Percentiles rank a stretch among this genome's conserved stretches.
Conservation (phyloP, 2,329 filamentous ascomycete genomes). For the Cadophora malorum region DNA sequence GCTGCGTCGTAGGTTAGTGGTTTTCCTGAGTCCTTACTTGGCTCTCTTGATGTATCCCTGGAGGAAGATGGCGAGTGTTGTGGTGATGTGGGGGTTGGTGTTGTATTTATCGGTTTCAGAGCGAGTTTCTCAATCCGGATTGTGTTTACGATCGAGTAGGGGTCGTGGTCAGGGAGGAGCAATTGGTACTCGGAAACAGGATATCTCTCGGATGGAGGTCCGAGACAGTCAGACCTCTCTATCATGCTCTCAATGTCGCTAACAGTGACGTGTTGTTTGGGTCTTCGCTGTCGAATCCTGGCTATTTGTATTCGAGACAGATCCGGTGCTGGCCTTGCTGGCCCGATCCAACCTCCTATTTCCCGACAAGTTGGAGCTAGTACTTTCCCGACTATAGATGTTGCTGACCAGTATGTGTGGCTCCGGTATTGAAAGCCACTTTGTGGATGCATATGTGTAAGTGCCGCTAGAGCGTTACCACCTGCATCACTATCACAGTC, state of each 20-base stretch:
- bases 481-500: slow-evolving; percentile 75
- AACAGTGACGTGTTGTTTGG: slow-evolving; percentile 61
- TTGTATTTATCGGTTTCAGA: slow-evolving; percentile 53
- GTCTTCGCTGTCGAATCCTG: slow-evolving; percentile 65
- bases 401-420: slow-evolving; percentile 78
- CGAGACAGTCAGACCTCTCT: slow-evolving; percentile 72
- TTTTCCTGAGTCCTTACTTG: slow-evolving; percentile 28
- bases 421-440: slow-evolving; percentile 80
- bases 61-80: slow-evolving; percentile 33
- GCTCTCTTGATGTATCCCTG: slow-evolving; percentile 17
- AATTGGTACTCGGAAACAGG: slow-evolving; percentile 73
- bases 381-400: slow-evolving; percentile 77
- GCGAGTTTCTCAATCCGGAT: slow-evolving; percentile 73
- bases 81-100: background rate
- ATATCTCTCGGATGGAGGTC: slow-evolving; percentile 65
- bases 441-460: slow-evolving; percentile 71
- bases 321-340: slow-evolving; percentile 71
- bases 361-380: slow-evolving; percentile 74
- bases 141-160: slow-evolving; percentile 65
- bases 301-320: slow-evolving; percentile 74
- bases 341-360: slow-evolving; percentile 77
- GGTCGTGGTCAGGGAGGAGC: slow-evolving; percentile 56
- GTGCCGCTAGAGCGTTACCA: slow-evolving; percentile 66
- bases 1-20: slow-evolving; percentile 64
- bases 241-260: slow-evolving; percentile 70